A percentile compares a stretch with the other conserved stretches of the same genome.
Evolutionary conservation across 163 green algal genomes (phyloP).

Genomic region (Smithsoniella earleae): DNA sequence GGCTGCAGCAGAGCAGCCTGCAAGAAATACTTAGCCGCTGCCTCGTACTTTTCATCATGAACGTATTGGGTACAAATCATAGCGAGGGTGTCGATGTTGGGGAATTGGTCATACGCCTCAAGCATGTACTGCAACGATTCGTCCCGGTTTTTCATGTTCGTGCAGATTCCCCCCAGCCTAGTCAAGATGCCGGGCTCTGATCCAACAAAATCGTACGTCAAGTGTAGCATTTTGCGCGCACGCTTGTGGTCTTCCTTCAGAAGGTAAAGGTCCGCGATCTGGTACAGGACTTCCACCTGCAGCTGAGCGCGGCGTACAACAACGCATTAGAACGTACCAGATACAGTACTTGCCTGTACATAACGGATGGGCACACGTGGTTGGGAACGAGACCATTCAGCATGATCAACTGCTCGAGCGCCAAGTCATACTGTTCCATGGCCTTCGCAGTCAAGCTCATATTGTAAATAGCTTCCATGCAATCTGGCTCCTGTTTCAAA

Average conservation of each 20-base stretch:
- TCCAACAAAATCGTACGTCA: conserved; percentile 57
- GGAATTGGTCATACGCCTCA: conserved; percentile 7
- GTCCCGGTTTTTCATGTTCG: conserved; percentile 32
- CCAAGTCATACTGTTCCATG: conserved; percentile 33
- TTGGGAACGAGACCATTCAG: conserved; percentile 26
- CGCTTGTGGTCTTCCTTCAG: conserved; percentile 46
- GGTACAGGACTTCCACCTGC: conserved; percentile 48
- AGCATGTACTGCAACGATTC: conserved; percentile 8
- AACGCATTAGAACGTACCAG: not conserved
- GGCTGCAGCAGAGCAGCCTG: conserved; percentile 70
- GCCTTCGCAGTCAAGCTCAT: conserved; percentile 42
- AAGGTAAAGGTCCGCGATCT: conserved; percentile 62
- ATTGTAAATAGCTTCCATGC: conserved; percentile 78
- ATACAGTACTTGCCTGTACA: not conserved
- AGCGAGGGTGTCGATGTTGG: conserved; percentile 38
- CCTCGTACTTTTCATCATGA: conserved; percentile 57
- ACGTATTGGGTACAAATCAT: conserved; percentile 14
- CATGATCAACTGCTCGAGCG: conserved; percentile 22
- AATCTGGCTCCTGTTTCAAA: conserved; percentile 62
- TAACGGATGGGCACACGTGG: not conserved
- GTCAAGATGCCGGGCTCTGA: conserved; percentile 69
- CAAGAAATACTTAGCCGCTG: conserved; percentile 72
- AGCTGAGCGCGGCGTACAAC: not conserved
- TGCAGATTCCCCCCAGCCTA: conserved; percentile 53
- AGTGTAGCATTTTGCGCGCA: conserved; percentile 69